Evolutionary conservation across 352 stramenopile genomes (phyloP), one percentile per base, ranked within the genome.

Genomic region (Poterioochromonas sp.): DNA sequence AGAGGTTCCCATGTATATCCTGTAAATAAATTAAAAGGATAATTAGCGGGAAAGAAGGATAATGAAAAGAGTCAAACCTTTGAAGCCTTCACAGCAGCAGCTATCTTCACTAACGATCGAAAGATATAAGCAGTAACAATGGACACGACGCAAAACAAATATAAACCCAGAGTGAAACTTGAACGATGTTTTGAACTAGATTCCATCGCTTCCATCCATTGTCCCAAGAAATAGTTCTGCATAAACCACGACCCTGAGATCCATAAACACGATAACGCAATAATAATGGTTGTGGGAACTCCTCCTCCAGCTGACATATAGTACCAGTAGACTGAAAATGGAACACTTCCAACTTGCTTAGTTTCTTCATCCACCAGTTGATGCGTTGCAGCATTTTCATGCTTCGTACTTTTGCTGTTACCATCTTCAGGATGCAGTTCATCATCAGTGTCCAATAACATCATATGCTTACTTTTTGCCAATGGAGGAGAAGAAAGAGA

Each of bases 101-200:
- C 51, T 32, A 62, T 8, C 2, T 8, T 62, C 2, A 73, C 90
- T 34, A 29, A 12, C 2, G 32, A 12, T 32, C 62, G 62, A 15
- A 71, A 71, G 62, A 47, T 35, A 47, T 40, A 15, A n/a, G 62
- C 32, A 22, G 41, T n/a, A 12, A 71, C 18, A 29, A 71, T 47
- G 8, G 34, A 47, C 18, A 8, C 15, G 5, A 40, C 32, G 32
- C 12, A 40, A 22, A 71, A 8, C 32, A 71, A 71, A 71, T 71
- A 71, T 26, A 47, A 29, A 41, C 1, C 18, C 8, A 71, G 41
- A 5, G n/a, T 58, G 89, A 87, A 78, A 97, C 91, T 81, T 91
- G 91, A 76, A 83, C 90, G 81, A 97, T 94, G 1, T 91, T 82
- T n/a, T 26, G 47, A 58, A 26, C 15, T 26, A 12, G 39, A 5